These are phyloP conservation scores for Aureobasidium lini DNA, from an alignment of 2,329 filamentous ascomycete genomes.

Conservation along the genomic window DNA sequence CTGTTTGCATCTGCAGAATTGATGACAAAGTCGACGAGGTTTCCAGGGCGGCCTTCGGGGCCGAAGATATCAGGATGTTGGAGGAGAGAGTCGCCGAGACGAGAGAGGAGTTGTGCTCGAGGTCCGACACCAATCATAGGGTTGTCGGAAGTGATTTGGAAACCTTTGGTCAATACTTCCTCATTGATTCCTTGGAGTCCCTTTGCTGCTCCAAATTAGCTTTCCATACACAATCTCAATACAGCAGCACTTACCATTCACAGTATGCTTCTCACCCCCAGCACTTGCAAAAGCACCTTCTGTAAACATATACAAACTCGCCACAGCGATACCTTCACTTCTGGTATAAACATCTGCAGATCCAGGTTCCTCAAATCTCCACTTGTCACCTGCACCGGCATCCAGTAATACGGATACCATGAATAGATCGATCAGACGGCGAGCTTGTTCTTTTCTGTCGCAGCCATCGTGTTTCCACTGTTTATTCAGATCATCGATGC, in stretches of 20 bases:
- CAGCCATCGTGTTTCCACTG: slow-evolving; percentile 53
- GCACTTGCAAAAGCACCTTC: slow-evolving; percentile 63
- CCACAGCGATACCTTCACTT: slow-evolving; percentile 74
- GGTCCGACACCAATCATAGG: slow-evolving; percentile 76
- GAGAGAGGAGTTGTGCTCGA: slow-evolving; percentile 64
- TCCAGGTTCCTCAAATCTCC: slow-evolving; percentile 81
- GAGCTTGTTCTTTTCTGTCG: slow-evolving; percentile 61
- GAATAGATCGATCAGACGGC: slow-evolving; percentile 65
- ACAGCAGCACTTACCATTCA: slow-evolving; percentile 3
- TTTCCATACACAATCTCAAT: slow-evolving; percentile 47
- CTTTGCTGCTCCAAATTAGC: slow-evolving; percentile 53
- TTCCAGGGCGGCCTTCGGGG: slow-evolving; percentile 69
- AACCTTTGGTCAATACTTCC: slow-evolving; percentile 62
- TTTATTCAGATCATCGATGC: slow-evolving; percentile 57
- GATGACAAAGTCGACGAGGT: slow-evolving; percentile 84
- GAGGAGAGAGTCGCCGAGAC: slow-evolving; percentile 63
- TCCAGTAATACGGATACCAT: slow-evolving; percentile 69
- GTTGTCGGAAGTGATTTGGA: slow-evolving; percentile 73
- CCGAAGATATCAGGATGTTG: slow-evolving; percentile 70
- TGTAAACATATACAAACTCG: slow-evolving; percentile 79
- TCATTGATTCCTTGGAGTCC: neutral
- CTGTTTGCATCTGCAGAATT: slow-evolving; percentile 71
- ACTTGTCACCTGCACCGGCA: slow-evolving; percentile 74
- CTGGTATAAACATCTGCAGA: slow-evolving; percentile 70
- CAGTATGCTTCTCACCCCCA: neutral